Conservation (phyloP, 2,329 filamentous ascomycete species). For the Dendrostoma leiphaemia region DNA sequence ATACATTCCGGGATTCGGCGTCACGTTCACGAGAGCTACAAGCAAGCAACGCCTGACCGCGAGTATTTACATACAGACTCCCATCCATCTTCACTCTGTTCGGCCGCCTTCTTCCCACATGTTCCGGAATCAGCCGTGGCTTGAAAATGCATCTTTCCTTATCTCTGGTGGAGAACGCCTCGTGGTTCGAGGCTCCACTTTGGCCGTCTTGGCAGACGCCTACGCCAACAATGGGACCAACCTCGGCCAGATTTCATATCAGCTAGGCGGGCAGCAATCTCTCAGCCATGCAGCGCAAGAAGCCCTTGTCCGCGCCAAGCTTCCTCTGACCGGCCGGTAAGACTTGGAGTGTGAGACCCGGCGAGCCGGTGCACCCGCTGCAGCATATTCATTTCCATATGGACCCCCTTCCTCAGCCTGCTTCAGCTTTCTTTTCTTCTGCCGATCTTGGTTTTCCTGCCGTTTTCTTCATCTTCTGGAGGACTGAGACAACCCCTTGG, state of each 20-base stretch:
- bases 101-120: too few relatives aligned
- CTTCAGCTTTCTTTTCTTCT: neutral
- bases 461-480: neutral
- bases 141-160: neutral
- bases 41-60: too few relatives aligned
- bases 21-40: too few relatives aligned
- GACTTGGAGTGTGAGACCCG: neutral
- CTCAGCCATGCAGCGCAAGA: neutral
- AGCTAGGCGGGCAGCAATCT: neutral
- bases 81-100: too few relatives aligned
- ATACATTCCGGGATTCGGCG: too few relatives aligned
- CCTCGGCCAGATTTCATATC: neutral
- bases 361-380: too few relatives aligned
- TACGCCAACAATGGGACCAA: neutral
- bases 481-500: neutral
- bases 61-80: too few relatives aligned
- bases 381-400: neutral
- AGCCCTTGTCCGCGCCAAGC: neutral
- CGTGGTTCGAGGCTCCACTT: neutral
- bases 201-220: slow-evolving; percentile 4
- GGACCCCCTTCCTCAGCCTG: neutral
- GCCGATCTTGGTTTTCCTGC: neutral
- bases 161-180: slow-evolving; percentile 3
- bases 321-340: neutral
- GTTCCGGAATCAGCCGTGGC: too few relatives aligned